Base-by-base conservation (phyloP, 225 moss, liverwort and hornwort species). In the Climacium dendroides region DNA sequence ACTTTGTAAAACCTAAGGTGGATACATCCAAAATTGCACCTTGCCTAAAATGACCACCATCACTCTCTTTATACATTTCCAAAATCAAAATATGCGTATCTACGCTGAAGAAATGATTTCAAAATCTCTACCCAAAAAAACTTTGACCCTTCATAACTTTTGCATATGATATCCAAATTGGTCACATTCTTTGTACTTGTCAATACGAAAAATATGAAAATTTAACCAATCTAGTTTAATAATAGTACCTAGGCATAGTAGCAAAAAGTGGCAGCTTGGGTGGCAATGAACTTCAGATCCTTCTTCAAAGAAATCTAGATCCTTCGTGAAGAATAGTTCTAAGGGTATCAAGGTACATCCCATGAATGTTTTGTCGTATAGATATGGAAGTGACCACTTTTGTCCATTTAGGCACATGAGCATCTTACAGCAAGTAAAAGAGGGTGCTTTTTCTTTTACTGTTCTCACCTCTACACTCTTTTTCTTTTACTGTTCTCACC, bases 11-110 rank as follows among this genome's bases (percentile, higher is more conserved):
- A 43, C 15, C 9, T 22, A 32, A n/a, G 1, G 22, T n/a, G 0
- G 6, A 0, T 37, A n/a, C 12, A 4, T 0, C 66, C 1, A 2
- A 66, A 22, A 20, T 22, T 7, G 4, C 12, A 39, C 39, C 69
- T 7, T 69, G 24, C 14, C 7, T n/a, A 66, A 20, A 67, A 39
- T 12, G 4, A 24, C 69, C 69, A 39, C 69, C 37, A 23, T 13
- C 7, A 13, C 37, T 23, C 2, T 6, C 0, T n/a, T n/a, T 1
- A 11, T 25, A 15, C 24, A 25, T 25, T 22, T 26, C 41, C 2
- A 41, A 70, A 41, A 41, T 15, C 15, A 41, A 41, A 15, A 24
- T 24, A 11, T 69, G 2, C 1, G 2, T 14, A 69, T 15, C 13
- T 13, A 15, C 13, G 1, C 24, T 41, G 41, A 41, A 70, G 25